These are phyloP conservation scores for Ettlia oleoabundans DNA, from an alignment of 139 green algal species.

Conservation along the genomic window DNA sequence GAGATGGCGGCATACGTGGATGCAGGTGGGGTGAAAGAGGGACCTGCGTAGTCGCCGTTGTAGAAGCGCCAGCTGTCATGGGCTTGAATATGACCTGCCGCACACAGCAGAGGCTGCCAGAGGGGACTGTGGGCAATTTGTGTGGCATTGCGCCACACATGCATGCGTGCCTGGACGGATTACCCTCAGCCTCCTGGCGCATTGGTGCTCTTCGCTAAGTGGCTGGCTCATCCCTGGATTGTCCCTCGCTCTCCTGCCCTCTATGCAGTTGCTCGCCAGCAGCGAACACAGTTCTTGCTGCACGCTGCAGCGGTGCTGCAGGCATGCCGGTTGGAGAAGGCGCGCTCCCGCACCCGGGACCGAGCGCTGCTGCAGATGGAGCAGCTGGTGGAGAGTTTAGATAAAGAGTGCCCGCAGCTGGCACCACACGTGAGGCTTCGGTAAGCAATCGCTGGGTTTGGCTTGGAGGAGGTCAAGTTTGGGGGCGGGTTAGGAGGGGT, in stretches of 20 bases:
- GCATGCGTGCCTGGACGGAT: too few relatives aligned
- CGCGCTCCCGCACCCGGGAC: conserved; percentile 78
- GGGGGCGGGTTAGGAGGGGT: too few relatives aligned
- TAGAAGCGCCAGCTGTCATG: too few relatives aligned
- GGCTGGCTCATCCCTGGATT: neutral
- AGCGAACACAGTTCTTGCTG: conserved; percentile 46
- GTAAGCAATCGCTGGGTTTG: neutral
- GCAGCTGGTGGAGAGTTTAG: conserved; percentile 56
- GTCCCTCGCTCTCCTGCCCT: too few relatives aligned
- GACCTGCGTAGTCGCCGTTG: too few relatives aligned
- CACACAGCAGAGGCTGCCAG: too few relatives aligned
- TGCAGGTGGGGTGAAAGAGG: conserved; percentile 49
- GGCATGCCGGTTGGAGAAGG: conserved; percentile 70
- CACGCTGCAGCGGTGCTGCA: conserved; percentile 51
- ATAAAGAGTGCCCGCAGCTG: neutral
- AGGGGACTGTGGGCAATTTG: too few relatives aligned
- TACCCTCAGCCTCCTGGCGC: too few relatives aligned
- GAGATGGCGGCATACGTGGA: conserved; percentile 85
- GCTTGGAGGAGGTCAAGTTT: neutral
- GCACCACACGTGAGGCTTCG: conserved; percentile 24
- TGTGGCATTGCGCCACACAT: too few relatives aligned
- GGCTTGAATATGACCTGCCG: too few relatives aligned
- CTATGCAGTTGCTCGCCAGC: conserved; percentile 73
- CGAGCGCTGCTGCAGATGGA: conserved; percentile 78
- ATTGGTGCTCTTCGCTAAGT: too few relatives aligned